Evolutionary conservation across 2,329 filamentous ascomycete species (phyloP).

Genomic region (Gaeumannomyces sp.): DNA sequence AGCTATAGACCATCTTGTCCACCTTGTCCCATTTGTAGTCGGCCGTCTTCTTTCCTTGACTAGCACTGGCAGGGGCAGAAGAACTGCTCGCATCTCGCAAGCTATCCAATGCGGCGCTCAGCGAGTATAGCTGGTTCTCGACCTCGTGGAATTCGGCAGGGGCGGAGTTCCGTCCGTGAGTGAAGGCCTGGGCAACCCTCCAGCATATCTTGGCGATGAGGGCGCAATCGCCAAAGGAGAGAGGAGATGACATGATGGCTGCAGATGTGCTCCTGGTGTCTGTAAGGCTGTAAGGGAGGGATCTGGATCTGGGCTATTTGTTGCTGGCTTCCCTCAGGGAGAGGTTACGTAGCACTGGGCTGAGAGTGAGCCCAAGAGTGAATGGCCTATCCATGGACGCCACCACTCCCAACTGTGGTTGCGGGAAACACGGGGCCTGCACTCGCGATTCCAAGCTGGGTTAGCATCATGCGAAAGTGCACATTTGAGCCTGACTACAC

Average conservation of each 20-base stretch:
- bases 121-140: constrained; percentile 24
- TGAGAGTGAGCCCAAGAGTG: too few species aligned
- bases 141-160: constrained; percentile 25
- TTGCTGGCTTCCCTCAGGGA: too few species aligned
- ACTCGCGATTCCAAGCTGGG: too few species aligned
- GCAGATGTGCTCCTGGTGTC: constrained; percentile 6
- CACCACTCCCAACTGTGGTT: too few species aligned
- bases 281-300: too few species aligned
- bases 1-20: neutral
- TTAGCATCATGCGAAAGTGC: too few species aligned
- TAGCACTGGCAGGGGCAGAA: too few species aligned
- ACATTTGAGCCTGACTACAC: too few species aligned
- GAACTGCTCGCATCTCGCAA: neutral
- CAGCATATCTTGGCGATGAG: constrained; percentile 24
- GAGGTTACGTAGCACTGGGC: too few species aligned
- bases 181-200: constrained; percentile 22
- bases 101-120: constrained; percentile 21
- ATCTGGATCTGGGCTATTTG: too few species aligned
- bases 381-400: too few species aligned
- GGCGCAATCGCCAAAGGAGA: constrained; percentile 24
- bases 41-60: neutral
- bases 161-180: constrained; percentile 23
- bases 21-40: neutral
- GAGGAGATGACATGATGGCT: constrained; percentile 20
- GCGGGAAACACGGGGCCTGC: too few species aligned